Conservation (phyloP, 306 rosid genomes). For the Lathyrus oleraceus region DNA sequence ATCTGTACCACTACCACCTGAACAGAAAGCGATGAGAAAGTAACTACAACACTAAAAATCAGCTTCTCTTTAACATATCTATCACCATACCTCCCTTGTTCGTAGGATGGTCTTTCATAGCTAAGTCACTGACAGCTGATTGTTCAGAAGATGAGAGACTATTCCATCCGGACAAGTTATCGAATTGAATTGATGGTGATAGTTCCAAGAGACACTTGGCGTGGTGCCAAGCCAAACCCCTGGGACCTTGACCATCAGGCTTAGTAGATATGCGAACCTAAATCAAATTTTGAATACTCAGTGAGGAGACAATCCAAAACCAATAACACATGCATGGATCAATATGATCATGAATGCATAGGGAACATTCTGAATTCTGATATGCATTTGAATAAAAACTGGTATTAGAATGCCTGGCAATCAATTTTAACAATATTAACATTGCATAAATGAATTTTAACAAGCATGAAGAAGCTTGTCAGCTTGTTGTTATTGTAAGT, state of each 20-base stretch:
- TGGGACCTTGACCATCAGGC: conserved; percentile 81
- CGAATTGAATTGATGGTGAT: conserved; percentile 65
- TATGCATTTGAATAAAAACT: conserved; percentile 8
- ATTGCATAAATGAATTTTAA: conserved; percentile 5
- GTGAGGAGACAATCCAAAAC: conserved; percentile 35
- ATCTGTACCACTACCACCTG: conserved; percentile 46
- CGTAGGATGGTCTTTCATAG: conserved; percentile 45
- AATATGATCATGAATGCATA: conserved; percentile 4
- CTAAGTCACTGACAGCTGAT: conserved; percentile 56
- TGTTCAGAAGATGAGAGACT: conserved; percentile 75
- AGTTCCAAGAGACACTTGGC: conserved; percentile 76
- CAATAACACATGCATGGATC: conserved; percentile 16
- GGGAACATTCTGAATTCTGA: conserved; percentile 19
- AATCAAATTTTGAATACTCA: conserved; percentile 28
- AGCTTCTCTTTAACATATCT: conserved; percentile 29
- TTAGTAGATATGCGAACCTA: conserved; percentile 84
- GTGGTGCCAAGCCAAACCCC: conserved; percentile 85
- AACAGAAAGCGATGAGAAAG: conserved; percentile 39
- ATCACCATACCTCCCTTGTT: conserved; percentile 53
- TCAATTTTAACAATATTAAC: conserved; percentile 13
- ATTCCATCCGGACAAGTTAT: conserved; percentile 84
- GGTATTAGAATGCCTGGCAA: conserved; percentile 9
- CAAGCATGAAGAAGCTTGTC: conserved; percentile 9
- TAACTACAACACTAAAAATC: conserved; percentile 21
- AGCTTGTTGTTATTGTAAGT: conserved; percentile 5